Percentiles rank a stretch among this genome's conserved stretches.
Evolutionary conservation across 192 early-diverging fungal species (phyloP).

Genomic region (Dissophora ornata): DNA sequence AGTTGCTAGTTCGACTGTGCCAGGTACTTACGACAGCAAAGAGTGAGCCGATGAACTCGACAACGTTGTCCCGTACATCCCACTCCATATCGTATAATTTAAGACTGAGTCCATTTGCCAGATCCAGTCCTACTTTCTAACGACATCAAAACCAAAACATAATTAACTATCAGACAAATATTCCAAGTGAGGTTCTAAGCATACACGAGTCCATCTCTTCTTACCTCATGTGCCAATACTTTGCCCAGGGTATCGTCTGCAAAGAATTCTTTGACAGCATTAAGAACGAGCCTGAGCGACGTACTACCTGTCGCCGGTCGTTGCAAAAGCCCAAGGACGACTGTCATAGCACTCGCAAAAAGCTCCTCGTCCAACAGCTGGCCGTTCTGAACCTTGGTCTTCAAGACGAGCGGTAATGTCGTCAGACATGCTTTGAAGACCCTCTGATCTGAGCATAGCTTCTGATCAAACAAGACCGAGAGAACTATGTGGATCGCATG

Average conservation of each 20-base stretch:
- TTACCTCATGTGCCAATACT: constrained; percentile 25
- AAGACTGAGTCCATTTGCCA: constrained; percentile 48
- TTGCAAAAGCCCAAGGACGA: constrained; percentile 28
- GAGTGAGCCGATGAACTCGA: constrained; percentile 63
- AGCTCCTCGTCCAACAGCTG: constrained; percentile 39
- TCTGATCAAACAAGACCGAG: constrained; percentile 28
- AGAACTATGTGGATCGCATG: constrained; percentile 28
- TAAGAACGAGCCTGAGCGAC: constrained; percentile 23
- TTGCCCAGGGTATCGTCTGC: constrained; percentile 27
- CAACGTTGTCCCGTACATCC: constrained; percentile 63
- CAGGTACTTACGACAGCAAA: constrained; percentile 51
- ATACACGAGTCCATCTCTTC: too few species aligned
- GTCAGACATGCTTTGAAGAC: constrained; percentile 51
- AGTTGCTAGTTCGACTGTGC: too few species aligned
- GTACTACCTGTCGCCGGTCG: constrained; percentile 21
- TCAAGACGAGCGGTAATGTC: constrained; percentile 33
- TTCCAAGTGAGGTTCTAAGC: too few species aligned
- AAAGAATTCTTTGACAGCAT: constrained; percentile 41
- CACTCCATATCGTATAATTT: constrained; percentile 62
- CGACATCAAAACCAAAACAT: neutral
- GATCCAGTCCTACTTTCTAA: constrained; percentile 38
- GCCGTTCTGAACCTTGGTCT: constrained; percentile 46
- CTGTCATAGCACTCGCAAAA: constrained; percentile 36
- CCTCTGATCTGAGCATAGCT: constrained; percentile 42
- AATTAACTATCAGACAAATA: neutral